phyloP scores from a whole-genome alignment of 208 protist genomes.

The Tritrichomonas musculus region DNA sequence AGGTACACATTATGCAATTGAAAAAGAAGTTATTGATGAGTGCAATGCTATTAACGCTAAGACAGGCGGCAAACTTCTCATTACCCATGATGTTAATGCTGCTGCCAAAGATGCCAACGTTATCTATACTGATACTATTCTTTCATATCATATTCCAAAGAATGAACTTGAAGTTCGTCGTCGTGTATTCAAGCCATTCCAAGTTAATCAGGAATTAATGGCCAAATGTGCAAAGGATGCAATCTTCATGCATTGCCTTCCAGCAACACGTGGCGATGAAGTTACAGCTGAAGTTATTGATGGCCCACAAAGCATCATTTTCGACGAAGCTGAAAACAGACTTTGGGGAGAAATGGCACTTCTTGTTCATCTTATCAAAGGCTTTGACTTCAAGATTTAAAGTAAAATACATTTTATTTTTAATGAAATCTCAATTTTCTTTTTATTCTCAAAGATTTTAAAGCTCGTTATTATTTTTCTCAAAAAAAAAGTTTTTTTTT shows the following conservation, averaged over 20 bases:
- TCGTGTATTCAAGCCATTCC: conserved; percentile 23
- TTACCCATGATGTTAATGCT: conserved; percentile 31
- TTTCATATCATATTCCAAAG: conserved; percentile 11
- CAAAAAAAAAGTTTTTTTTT: not conserved
- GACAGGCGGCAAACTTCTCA: conserved; percentile 39
- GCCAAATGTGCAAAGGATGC: conserved; percentile 53
- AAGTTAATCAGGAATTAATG: conserved; percentile 50
- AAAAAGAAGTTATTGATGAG: conserved; percentile 57
- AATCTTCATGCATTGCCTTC: conserved; percentile 77
- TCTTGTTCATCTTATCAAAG: conserved; percentile 47
- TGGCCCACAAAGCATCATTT: conserved; percentile 64
- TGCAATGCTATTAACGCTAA: conserved; percentile 34
- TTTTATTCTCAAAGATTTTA: no score
- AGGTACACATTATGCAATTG: conserved; percentile 36
- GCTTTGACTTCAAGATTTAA: not conserved
- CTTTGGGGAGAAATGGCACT: conserved; percentile 63
- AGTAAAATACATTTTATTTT: no score
- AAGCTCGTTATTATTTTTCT: no score
- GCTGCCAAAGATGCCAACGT: conserved; percentile 54
- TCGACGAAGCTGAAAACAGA: conserved; percentile 65
- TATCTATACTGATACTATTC: conserved; percentile 49
- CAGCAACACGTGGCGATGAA: conserved; percentile 61
- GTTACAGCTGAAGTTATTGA: conserved; percentile 72
- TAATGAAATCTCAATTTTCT: no score
- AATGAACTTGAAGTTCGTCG: not conserved